These are phyloP conservation scores for Berkeleyomyces rouxiae DNA, from an alignment of 2,329 filamentous ascomycete species.

Conservation along the genomic window DNA sequence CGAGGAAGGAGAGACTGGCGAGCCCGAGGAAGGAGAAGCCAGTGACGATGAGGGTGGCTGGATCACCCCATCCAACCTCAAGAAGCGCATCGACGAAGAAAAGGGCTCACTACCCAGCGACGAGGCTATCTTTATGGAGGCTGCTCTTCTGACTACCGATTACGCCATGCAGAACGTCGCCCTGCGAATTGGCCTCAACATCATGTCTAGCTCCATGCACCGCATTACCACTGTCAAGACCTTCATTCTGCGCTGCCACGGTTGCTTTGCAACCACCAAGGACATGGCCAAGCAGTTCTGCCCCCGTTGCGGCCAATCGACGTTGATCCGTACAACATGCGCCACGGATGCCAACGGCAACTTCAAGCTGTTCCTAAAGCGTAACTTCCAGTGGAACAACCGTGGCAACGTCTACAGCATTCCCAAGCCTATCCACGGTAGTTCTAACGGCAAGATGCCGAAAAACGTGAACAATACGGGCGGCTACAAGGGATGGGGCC, in stretches of 20 bases:
- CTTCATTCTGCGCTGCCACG: constrained; percentile 84
- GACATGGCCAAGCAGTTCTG: constrained; percentile 88
- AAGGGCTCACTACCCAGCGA: constrained; percentile 24
- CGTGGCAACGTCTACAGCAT: constrained; percentile 84
- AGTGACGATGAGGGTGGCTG: constrained; percentile 42
- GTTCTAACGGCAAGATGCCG: constrained; percentile 57
- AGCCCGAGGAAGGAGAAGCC: constrained; percentile 16
- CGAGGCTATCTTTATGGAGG: constrained; percentile 49
- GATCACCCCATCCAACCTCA: constrained; percentile 90
- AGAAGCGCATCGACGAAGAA: constrained; percentile 62
- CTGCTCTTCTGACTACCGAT: constrained; percentile 85
- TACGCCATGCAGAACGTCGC: constrained; percentile 97
- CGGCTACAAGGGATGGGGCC: constrained; percentile 77
- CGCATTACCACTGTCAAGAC: constrained; percentile 75
- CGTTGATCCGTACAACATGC: constrained; percentile 71
- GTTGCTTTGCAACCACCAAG: constrained; percentile 71
- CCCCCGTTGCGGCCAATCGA: constrained; percentile 72
- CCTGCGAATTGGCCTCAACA: constrained; percentile 83
- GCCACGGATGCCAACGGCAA: constrained; percentile 65
- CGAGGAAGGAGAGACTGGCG: constrained; percentile 14
- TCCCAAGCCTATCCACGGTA: constrained; percentile 74
- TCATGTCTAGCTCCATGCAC: constrained; percentile 62
- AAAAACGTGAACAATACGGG: constrained; percentile 42
- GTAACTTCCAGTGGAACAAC: constrained; percentile 93
- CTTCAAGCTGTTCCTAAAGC: constrained; percentile 76